Evolutionary conservation across 306 rosid species (phyloP).

Genomic region (Erythrophleum fordii): DNA sequence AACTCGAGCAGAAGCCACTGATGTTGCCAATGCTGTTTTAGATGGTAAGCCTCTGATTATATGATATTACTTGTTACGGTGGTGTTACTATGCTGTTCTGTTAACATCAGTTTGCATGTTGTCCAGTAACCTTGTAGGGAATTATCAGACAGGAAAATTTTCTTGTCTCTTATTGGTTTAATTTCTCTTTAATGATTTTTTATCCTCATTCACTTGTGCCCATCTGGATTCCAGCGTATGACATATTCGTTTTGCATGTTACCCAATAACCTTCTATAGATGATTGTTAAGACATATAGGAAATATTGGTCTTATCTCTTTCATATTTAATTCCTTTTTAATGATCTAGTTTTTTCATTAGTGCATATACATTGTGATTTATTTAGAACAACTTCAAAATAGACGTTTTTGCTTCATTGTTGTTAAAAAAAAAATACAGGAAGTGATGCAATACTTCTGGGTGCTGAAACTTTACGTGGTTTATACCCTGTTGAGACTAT

Average conservation of each 20-base stretch:
- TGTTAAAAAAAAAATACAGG: constrained; percentile 66
- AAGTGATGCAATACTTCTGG: constrained; percentile 96
- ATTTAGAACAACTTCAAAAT: constrained; percentile 12
- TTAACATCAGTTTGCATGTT: background rate
- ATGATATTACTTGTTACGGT: constrained; percentile 24
- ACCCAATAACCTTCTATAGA: background rate
- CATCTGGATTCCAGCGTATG: too few species aligned
- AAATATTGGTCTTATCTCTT: background rate
- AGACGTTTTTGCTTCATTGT: constrained; percentile 31
- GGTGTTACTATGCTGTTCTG: constrained; percentile 14
- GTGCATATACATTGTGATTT: constrained; percentile 28
- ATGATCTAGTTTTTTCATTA: constrained; percentile 3
- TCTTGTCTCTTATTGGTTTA: background rate
- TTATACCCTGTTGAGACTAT: constrained; percentile 91
- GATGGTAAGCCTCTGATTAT: constrained; percentile 67
- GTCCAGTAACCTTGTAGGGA: background rate
- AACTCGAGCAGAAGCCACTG: constrained; percentile 99
- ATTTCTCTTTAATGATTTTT: background rate
- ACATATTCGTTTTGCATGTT: constrained; percentile 4
- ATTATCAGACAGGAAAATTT: background rate
- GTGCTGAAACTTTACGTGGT: constrained; percentile 99
- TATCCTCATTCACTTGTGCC: background rate
- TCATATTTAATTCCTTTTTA: background rate
- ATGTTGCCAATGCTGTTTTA: constrained; percentile 98
- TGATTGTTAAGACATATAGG: background rate